Conservation (phyloP, 371 early-diverging fungal genomes). For the Apophysomyces variabilis region DNA sequence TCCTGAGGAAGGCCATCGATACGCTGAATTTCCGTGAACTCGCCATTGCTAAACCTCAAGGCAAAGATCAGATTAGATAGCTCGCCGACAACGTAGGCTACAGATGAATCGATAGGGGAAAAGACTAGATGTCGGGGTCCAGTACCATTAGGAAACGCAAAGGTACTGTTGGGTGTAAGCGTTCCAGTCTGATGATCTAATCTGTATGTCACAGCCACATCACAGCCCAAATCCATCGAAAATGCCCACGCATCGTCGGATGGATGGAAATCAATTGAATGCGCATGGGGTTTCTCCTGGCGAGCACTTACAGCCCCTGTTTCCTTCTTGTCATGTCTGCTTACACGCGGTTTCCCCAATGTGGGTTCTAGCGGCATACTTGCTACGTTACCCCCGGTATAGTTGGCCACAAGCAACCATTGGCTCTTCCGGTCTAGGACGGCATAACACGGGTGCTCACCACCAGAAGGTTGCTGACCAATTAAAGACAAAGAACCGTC, state of each 20-base stretch:
- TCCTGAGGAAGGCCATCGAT: conserved; percentile 37
- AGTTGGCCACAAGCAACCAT: conserved; percentile 43
- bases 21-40: conserved; percentile 37
- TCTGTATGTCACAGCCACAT: conserved; percentile 33
- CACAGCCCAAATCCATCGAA: conserved; percentile 33
- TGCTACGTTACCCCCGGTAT: conserved; percentile 36
- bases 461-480: conserved; percentile 33
- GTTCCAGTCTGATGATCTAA: conserved; percentile 24
- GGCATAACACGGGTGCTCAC: conserved; percentile 42
- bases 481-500: conserved; percentile 26
- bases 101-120: conserved; percentile 31
- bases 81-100: conserved; percentile 44
- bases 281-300: conserved; percentile 50
- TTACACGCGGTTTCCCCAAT: conserved; percentile 14
- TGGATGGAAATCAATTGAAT: conserved; percentile 42
- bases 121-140: conserved; percentile 53
- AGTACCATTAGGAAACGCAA: conserved; percentile 41
- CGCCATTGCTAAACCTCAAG: conserved; percentile 41
- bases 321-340: conserved; percentile 15
- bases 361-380: conserved; percentile 24
- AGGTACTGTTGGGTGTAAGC: conserved; percentile 17
- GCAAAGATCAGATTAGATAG: conserved; percentile 40
- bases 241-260: conserved; percentile 11
- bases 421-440: conserved; percentile 22
- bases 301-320: conserved; percentile 37